phyloP scores from a whole-genome alignment of 257 asterid species.

The Forsythia suspensa region DNA sequence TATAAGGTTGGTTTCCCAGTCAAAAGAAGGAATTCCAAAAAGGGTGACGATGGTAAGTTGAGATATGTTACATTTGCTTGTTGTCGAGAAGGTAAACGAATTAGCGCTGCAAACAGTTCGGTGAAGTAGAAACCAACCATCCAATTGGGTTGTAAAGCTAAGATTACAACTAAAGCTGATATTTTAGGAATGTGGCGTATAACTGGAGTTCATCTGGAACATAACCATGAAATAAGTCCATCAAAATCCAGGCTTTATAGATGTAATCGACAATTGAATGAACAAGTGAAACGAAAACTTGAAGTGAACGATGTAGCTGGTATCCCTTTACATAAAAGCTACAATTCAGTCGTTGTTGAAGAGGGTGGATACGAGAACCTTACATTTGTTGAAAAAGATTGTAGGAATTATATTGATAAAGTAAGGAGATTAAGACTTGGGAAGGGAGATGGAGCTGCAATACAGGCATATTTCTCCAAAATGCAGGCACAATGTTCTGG shows the following conservation, averaged over 20 bases:
- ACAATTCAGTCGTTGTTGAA: no score
- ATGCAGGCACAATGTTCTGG: no score
- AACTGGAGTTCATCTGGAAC: not conserved
- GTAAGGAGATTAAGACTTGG: no score
- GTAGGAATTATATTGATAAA: not conserved
- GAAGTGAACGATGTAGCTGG: not conserved
- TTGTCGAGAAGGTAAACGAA: not conserved
- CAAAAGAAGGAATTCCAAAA: not conserved
- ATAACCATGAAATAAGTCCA: not conserved
- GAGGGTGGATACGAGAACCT: not conserved
- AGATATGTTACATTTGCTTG: not conserved
- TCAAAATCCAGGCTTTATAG: not conserved
- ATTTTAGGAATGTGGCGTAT: not conserved
- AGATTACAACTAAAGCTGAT: not conserved
- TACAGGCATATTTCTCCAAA: no score
- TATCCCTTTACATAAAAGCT: no score
- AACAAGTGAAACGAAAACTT: no score
- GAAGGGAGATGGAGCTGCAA: no score
- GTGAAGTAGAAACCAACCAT: not conserved
- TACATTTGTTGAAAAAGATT: not conserved
- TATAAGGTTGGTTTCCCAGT: not conserved
- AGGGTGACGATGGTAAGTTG: not conserved
- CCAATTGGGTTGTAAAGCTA: not conserved
- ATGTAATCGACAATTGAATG: not conserved
- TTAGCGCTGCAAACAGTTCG: not conserved